Percentiles rank a stretch among this genome's conserved stretches.
Evolutionary conservation across 768 basidiomycete genomes (phyloP).

Genomic region (Naganishia onofrii): DNA sequence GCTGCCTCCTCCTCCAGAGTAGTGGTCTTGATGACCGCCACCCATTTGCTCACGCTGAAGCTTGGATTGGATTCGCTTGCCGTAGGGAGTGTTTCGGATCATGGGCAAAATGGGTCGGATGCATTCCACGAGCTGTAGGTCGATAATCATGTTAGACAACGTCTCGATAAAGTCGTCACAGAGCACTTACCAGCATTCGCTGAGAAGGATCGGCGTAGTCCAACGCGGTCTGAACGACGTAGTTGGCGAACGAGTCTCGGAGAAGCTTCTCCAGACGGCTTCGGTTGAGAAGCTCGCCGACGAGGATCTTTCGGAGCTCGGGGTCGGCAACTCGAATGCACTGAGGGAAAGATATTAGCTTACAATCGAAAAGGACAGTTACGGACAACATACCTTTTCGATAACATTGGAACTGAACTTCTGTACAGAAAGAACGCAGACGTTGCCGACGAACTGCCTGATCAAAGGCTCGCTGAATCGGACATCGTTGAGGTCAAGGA

Average conservation of each 20-base stretch:
- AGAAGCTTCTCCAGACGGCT: conserved; percentile 91
- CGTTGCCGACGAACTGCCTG: conserved; percentile 94
- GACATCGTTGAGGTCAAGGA: conserved; percentile 95
- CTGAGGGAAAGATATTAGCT: conserved; percentile 43
- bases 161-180: background rate
- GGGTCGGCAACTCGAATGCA: conserved; percentile 94
- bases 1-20: conserved; percentile 31
- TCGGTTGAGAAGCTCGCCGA: conserved; percentile 91
- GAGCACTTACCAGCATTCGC: conserved; percentile 63
- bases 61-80: conserved; percentile 98
- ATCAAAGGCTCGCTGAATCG: conserved; percentile 97
- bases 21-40: conserved; percentile 39
- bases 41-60: conserved; percentile 87
- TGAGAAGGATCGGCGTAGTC: conserved; percentile 97
- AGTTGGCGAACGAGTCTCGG: conserved; percentile 94
- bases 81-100: conserved; percentile 98
- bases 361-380: background rate
- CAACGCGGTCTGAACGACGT: conserved; percentile 92
- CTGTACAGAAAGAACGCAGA: conserved; percentile 94
- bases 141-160: background rate
- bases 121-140: conserved; percentile 73
- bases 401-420: conserved; percentile 99
- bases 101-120: conserved; percentile 97
- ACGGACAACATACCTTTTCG: conserved; percentile 61
- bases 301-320: conserved; percentile 85